phyloP scores from a whole-genome alignment of 805 yeast genomes.

The Wickerhamomyces bisporus region DNA sequence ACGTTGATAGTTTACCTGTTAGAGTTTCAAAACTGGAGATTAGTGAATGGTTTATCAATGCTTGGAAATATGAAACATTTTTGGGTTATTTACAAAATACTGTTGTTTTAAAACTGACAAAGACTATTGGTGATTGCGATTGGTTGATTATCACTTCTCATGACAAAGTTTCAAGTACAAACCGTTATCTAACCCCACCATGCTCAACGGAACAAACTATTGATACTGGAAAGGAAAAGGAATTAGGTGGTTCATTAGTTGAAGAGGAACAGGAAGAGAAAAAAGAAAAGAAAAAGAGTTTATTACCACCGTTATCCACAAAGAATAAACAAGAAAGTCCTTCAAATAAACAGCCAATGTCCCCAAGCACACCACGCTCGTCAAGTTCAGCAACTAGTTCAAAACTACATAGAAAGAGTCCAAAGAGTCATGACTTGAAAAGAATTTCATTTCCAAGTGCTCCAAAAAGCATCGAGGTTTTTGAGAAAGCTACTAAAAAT shows the following conservation, averaged over 20 bases:
- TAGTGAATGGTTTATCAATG: constrained; percentile 34
- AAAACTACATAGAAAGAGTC: not conserved
- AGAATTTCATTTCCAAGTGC: constrained; percentile 20
- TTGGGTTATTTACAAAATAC: constrained; percentile 30
- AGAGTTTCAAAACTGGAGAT: constrained; percentile 32
- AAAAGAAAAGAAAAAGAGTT: constrained; percentile 3
- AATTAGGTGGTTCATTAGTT: constrained; percentile 11
- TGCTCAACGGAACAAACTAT: constrained; percentile 14
- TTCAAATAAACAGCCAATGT: constrained; percentile 1
- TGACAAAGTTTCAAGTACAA: constrained; percentile 23
- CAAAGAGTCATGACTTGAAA: constrained; percentile 11
- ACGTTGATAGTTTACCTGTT: constrained; percentile 23
- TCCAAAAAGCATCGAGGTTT: constrained; percentile 16
- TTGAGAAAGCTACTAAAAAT: constrained; percentile 9
- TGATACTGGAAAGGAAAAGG: constrained; percentile 14
- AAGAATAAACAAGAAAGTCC: not conserved
- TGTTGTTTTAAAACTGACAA: constrained; percentile 30
- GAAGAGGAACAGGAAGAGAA: constrained; percentile 9
- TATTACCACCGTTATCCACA: constrained; percentile 7
- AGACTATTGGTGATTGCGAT: constrained; percentile 34
- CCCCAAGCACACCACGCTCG: not conserved
- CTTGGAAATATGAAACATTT: constrained; percentile 36
- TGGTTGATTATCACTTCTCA: constrained; percentile 33
- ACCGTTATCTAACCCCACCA: constrained; percentile 25
- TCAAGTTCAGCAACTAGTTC: not conserved